A percentile compares a stretch with the other conserved stretches of the same genome.
phyloP scores from a whole-genome alignment of 768 basidiomycete species.

The Phallus indusiatus region DNA sequence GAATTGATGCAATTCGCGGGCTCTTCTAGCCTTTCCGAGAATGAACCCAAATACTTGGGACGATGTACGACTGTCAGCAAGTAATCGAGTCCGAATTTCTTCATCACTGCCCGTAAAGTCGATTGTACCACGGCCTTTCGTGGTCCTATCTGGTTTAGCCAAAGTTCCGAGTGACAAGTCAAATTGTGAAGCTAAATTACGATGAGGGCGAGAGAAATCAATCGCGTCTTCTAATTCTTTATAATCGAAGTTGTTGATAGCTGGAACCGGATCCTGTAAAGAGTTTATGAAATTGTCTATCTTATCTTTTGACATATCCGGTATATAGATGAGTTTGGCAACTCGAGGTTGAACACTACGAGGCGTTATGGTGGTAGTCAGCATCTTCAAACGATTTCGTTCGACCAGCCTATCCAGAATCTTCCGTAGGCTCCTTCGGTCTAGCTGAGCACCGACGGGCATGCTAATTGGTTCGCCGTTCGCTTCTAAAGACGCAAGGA shows the following conservation, averaged over 20 bases:
- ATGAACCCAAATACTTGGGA: conserved; percentile 70
- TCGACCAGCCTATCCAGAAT: conserved; percentile 54
- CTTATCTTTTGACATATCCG: conserved; percentile 41
- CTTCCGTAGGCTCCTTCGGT: conserved; percentile 59
- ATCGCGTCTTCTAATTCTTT: conserved; percentile 46
- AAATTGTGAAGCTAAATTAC: conserved; percentile 18
- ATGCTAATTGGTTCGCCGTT: conserved; percentile 64
- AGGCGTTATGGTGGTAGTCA: conserved; percentile 54
- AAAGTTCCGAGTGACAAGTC: conserved; percentile 27
- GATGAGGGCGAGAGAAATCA: conserved; percentile 41
- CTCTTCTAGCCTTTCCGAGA: conserved; percentile 54
- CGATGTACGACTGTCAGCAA: conserved; percentile 63
- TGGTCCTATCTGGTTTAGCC: conserved; percentile 25
- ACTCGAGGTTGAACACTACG: conserved; percentile 50
- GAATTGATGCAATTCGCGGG: conserved; percentile 53
- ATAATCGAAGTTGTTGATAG: conserved; percentile 17
- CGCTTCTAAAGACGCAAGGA: conserved; percentile 47
- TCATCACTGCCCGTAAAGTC: conserved; percentile 42
- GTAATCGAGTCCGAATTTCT: conserved; percentile 48
- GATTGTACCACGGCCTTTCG: conserved; percentile 36
- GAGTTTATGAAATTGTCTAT: conserved; percentile 51
- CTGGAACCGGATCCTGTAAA: conserved; percentile 31
- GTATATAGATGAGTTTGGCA: conserved; percentile 56
- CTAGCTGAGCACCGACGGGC: conserved; percentile 55
- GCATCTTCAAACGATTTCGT: conserved; percentile 57